phyloP scores from a whole-genome alignment of 345 rosid species.

The Dovyalis caffra region DNA sequence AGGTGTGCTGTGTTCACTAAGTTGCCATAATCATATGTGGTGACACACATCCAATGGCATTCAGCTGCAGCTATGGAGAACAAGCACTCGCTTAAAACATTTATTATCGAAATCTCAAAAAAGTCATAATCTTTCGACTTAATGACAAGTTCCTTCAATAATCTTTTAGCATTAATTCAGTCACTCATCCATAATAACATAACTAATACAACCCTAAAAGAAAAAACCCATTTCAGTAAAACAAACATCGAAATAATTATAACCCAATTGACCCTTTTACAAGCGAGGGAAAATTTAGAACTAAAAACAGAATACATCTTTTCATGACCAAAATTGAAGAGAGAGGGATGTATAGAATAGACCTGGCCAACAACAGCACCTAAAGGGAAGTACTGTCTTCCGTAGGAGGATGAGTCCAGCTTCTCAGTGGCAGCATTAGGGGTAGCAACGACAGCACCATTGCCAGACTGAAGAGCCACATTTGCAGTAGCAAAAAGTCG shows the following conservation, averaged over 20 bases:
- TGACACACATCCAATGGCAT: not conserved
- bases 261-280: not conserved
- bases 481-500: constrained; percentile 12
- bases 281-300: not conserved
- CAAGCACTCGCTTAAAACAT: not conserved
- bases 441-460: constrained; percentile 42
- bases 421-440: constrained; percentile 7
- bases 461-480: constrained; percentile 42
- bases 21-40: not conserved
- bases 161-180: not conserved
- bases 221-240: not conserved
- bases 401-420: constrained; percentile 42
- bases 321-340: not conserved
- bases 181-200: not conserved
- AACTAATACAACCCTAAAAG: not conserved
- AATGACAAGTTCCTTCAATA: not conserved
- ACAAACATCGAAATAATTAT: not conserved
- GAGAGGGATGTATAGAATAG: constrained; percentile 1
- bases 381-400: constrained; percentile 76
- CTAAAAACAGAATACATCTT: not conserved
- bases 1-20: not conserved
- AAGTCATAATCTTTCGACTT: not conserved
- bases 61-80: not conserved
- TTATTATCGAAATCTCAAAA: not conserved
- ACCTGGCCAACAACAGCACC: constrained; percentile 99